Evolutionary conservation across 352 stramenopile genomes (phyloP).

Genomic region (Halophytophthora batemanensis): DNA sequence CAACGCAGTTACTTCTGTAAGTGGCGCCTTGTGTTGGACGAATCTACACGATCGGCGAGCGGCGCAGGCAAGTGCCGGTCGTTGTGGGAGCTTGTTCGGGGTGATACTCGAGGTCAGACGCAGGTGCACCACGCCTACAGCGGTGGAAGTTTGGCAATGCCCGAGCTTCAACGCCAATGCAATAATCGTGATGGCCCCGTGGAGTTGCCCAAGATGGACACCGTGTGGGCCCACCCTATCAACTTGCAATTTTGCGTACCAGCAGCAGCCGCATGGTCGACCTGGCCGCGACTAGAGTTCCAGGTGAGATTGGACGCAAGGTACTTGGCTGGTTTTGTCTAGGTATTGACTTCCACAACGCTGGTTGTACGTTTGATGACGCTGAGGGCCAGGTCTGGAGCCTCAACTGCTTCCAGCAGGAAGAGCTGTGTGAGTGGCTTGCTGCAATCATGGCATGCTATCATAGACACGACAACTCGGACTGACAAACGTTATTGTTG

Average conservation of each 20-base stretch:
- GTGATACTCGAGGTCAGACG: conserved; percentile 38
- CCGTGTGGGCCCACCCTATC: conserved; percentile 53
- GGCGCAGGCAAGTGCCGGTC: not conserved
- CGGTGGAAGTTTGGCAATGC: conserved; percentile 17
- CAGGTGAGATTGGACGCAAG: conserved; percentile 11
- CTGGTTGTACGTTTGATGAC: not conserved
- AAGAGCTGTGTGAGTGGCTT: conserved; percentile 33
- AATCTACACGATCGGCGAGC: not conserved
- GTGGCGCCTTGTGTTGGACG: conserved; percentile 31
- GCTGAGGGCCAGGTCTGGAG: conserved; percentile 29
- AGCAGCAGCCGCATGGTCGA: conserved; percentile 10
- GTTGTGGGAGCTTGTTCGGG: conserved; percentile 40
- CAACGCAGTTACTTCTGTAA: conserved; percentile 48
- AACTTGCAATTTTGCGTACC: conserved; percentile 38
- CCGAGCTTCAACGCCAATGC: conserved; percentile 16
- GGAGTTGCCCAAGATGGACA: conserved; percentile 30
- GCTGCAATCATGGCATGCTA: too few species aligned
- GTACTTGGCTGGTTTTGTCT: not conserved
- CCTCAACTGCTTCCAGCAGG: conserved; percentile 35
- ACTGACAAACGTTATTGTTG: not conserved
- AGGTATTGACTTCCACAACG: not conserved
- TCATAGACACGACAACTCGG: too few species aligned
- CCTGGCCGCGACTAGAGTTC: conserved; percentile 45
- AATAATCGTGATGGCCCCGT: not conserved
- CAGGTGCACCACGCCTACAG: conserved; percentile 33